Conservation (phyloP, 495 filamentous ascomycete species). For the Penicillium diatomitis region DNA sequence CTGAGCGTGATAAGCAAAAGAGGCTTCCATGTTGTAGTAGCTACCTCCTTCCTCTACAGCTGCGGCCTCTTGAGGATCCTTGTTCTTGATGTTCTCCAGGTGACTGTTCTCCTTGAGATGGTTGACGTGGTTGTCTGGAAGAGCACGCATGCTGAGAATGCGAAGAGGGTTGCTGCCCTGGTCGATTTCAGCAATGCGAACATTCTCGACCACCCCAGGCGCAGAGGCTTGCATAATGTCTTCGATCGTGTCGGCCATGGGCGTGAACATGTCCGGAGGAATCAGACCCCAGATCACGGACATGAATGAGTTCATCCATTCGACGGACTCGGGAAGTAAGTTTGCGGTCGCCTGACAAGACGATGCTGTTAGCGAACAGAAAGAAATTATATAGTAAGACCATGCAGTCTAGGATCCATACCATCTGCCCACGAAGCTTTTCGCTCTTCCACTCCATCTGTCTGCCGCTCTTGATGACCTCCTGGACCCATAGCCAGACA, state of each 20-base stretch:
- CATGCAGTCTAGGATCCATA: constrained; percentile 20
- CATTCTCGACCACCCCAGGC: constrained; percentile 82
- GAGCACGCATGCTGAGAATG: constrained; percentile 79
- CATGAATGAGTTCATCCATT: constrained; percentile 89
- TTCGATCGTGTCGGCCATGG: constrained; percentile 63
- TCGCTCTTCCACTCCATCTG: constrained; percentile 86
- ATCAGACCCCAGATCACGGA: constrained; percentile 78
- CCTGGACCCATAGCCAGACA: constrained; percentile 81
- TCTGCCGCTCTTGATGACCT: constrained; percentile 68
- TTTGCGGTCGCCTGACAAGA: constrained; percentile 57
- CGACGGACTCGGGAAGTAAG: constrained; percentile 83
- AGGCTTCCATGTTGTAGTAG: constrained; percentile 90
- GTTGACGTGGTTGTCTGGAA: constrained; percentile 72
- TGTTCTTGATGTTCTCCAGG: constrained; percentile 65
- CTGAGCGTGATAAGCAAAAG: constrained; percentile 85
- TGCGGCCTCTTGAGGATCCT: constrained; percentile 79
- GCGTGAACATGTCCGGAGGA: constrained; percentile 86
- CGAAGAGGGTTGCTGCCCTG: constrained; percentile 85
- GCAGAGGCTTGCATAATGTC: constrained; percentile 96
- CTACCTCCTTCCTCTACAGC: constrained; percentile 88
- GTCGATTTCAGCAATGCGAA: constrained; percentile 91
- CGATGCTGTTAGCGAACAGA: constrained; percentile 10
- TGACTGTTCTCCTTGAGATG: constrained; percentile 72
- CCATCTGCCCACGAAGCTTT: constrained; percentile 71
- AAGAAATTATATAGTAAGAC: not conserved